Evolutionary conservation across 2,329 filamentous ascomycete species (phyloP).

Genomic region (Macrophomina tecta): DNA sequence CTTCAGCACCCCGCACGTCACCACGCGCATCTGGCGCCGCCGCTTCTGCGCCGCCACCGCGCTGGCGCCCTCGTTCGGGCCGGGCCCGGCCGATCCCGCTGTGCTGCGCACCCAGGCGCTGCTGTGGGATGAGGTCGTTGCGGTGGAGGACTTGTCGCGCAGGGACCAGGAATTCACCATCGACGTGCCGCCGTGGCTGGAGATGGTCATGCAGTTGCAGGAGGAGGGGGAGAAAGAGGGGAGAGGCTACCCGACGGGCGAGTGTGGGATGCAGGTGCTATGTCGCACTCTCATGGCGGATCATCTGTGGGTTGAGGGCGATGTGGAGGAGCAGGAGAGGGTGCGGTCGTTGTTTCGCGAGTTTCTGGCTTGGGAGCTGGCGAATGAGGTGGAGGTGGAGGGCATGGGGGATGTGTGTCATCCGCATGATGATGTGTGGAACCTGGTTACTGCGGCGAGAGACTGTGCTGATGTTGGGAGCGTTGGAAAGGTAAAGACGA

Average conservation of each 20-base stretch:
- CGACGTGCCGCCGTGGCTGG: background rate
- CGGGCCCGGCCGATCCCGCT: background rate
- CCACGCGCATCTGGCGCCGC: background rate
- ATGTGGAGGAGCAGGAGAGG: background rate
- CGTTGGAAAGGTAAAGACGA: no score
- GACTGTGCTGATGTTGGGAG: background rate
- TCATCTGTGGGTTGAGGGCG: background rate
- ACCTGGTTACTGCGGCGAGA: background rate
- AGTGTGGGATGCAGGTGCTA: slow-evolving; percentile 3
- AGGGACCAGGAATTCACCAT: background rate
- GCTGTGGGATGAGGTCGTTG: background rate
- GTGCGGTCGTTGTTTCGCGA: background rate
- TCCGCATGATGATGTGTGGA: background rate
- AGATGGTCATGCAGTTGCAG: background rate
- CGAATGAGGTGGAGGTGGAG: slow-evolving; percentile 1
- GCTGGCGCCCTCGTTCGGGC: background rate
- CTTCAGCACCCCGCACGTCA: slow-evolving; percentile 9
- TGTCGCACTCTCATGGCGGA: slow-evolving; percentile 11
- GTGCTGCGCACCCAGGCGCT: background rate
- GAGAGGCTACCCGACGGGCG: background rate
- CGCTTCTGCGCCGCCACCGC: background rate
- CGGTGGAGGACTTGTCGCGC: background rate
- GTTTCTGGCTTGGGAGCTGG: background rate
- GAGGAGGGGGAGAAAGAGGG: no score
- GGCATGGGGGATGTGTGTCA: background rate